A percentile compares a stretch with the other conserved stretches of the same genome.
phyloP scores from a whole-genome alignment of 495 filamentous ascomycete genomes.

The Xylaria acuta region DNA sequence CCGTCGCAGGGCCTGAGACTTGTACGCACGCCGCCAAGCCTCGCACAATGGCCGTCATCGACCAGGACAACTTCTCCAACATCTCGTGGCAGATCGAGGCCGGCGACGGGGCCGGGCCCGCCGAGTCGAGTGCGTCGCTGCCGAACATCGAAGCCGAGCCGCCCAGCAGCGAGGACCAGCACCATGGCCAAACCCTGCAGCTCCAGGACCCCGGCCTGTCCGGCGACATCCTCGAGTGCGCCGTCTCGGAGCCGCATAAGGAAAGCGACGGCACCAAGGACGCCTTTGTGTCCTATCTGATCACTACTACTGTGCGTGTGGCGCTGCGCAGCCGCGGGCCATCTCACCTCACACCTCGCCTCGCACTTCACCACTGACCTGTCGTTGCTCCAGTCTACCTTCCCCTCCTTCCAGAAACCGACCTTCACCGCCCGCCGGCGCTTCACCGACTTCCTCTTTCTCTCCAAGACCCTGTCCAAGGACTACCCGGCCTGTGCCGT shows the following conservation, averaged over 20 bases:
- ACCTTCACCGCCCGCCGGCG: conserved; percentile 80
- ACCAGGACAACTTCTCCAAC: conserved; percentile 57
- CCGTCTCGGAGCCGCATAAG: conserved; percentile 80
- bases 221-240: conserved; percentile 82
- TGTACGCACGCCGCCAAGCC: not conserved
- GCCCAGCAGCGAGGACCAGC: conserved; percentile 35
- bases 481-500: conserved; percentile 93
- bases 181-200: conserved; percentile 38
- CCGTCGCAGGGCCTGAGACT: conserved; percentile 5
- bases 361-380: conserved; percentile 6
- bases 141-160: conserved; percentile 39
- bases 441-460: conserved; percentile 97
- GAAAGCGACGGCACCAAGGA: conserved; percentile 98
- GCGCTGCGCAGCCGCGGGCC: not conserved
- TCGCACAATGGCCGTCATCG: conserved; percentile 52
- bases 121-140: conserved; percentile 32
- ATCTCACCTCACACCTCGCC: not conserved
- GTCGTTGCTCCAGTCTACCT: conserved; percentile 75
- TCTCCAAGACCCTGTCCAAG: conserved; percentile 84
- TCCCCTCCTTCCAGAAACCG: conserved; percentile 85
- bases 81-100: conserved; percentile 56
- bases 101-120: conserved; percentile 32
- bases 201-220: conserved; percentile 70
- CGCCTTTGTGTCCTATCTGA: conserved; percentile 92
- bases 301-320: conserved; percentile 80